A percentile compares a stretch with the other conserved stretches of the same genome.
phyloP scores from a whole-genome alignment of 331 rosid genomes.

The Quercus lobata region DNA sequence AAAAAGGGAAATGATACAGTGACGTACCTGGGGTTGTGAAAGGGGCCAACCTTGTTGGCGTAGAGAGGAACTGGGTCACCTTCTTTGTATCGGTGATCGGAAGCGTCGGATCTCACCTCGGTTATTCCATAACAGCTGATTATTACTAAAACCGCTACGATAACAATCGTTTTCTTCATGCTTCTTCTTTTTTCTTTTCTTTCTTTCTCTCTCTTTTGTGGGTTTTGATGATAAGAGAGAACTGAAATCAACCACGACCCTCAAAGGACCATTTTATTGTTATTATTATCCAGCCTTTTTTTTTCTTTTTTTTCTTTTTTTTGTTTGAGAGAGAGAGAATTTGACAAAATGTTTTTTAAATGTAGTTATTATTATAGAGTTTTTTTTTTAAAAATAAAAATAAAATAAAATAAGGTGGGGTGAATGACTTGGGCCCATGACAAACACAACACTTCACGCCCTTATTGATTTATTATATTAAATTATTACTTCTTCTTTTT shows the following conservation, averaged over 20 bases:
- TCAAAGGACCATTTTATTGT: too few species aligned
- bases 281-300: too few species aligned
- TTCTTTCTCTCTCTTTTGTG: not conserved
- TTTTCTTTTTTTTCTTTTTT: rapidly evolving
- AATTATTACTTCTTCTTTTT: too few species aligned
- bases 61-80: slow-evolving; percentile 50
- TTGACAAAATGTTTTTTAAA: too few species aligned
- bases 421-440: too few species aligned
- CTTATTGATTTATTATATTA: too few species aligned
- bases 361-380: too few species aligned
- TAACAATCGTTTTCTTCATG: not conserved
- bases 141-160: not conserved
- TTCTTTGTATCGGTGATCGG: slow-evolving; percentile 45
- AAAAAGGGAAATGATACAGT: not conserved
- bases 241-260: not conserved
- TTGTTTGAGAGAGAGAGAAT: too few species aligned
- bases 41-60: slow-evolving; percentile 61
- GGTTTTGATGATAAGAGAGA: not conserved
- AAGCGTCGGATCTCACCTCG: slow-evolving; percentile 47
- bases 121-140: slow-evolving; percentile 7
- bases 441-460: too few species aligned
- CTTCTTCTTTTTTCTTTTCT: not conserved
- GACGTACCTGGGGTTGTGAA: slow-evolving; percentile 53
- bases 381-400: too few species aligned
- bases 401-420: too few species aligned